Evolutionary conservation across 78 protist genomes (phyloP).

Genomic region (Dictyostelium firmibasis): DNA sequence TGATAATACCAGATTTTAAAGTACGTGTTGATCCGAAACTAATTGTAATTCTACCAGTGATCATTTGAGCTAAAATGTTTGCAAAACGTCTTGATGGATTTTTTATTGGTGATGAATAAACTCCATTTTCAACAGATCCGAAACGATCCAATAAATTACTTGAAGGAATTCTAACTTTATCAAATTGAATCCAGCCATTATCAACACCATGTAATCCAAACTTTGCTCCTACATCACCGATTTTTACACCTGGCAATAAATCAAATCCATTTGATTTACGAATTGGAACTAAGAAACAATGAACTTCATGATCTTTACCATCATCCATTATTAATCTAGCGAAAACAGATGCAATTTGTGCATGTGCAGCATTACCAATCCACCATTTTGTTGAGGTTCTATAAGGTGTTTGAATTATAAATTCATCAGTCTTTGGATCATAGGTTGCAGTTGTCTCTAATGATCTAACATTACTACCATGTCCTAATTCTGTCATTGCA

Average conservation of each 20-base stretch:
- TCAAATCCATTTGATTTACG: slow-evolving; percentile 45
- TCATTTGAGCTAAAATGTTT: slow-evolving; percentile 69
- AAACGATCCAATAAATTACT: slow-evolving; percentile 30
- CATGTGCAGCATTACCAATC: slow-evolving; percentile 79
- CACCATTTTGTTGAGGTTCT: slow-evolving; percentile 83
- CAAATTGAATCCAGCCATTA: slow-evolving; percentile 79
- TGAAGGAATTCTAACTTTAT: slow-evolving; percentile 83
- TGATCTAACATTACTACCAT: slow-evolving; percentile 87
- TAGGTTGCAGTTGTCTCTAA: slow-evolving; percentile 90
- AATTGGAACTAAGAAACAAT: slow-evolving; percentile 74
- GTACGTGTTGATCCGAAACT: slow-evolving; percentile 37
- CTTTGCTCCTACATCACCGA: slow-evolving; percentile 84
- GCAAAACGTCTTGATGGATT: slow-evolving; percentile 66
- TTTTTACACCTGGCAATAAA: slow-evolving; percentile 76
- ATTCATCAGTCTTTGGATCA: slow-evolving; percentile 71
- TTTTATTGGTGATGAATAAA: slow-evolving; percentile 45
- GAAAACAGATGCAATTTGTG: slow-evolving; percentile 65
- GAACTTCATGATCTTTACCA: slow-evolving; percentile 81
- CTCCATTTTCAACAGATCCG: slow-evolving; percentile 43
- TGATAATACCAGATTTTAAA: slow-evolving; percentile 6
- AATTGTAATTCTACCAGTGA: slow-evolving; percentile 74
- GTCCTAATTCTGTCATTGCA: slow-evolving; percentile 87
- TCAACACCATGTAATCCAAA: slow-evolving; percentile 77
- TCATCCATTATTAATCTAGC: slow-evolving; percentile 73
- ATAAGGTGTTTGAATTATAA: slow-evolving; percentile 71